Evolutionary conservation across 805 yeast species (phyloP).

Genomic region (Schwanniomyces polymorphus): DNA sequence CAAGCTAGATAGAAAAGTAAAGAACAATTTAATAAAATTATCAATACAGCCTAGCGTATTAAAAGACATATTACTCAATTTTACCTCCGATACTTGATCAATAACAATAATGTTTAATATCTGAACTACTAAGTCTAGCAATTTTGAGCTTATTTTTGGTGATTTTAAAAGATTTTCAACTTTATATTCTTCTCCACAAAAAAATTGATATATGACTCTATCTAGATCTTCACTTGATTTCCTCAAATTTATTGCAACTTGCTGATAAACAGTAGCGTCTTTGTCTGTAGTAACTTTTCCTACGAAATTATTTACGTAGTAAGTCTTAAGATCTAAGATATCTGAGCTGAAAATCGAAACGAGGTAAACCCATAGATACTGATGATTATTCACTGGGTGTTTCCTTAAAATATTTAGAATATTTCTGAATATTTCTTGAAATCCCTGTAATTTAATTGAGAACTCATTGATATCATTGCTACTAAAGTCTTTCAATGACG

Average conservation of each 20-base stretch:
- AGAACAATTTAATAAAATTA: neutral
- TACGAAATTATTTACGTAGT: conserved; percentile 3
- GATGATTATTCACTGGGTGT: conserved; percentile 11
- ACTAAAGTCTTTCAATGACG: neutral
- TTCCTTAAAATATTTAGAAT: conserved; percentile 9
- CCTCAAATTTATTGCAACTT: conserved; percentile 6
- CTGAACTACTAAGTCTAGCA: conserved; percentile 4
- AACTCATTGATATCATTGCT: conserved; percentile 8
- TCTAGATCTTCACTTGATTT: conserved; percentile 8
- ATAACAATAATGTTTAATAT: conserved; percentile 12
- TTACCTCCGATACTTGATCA: conserved; percentile 9
- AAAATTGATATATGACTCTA: conserved; percentile 1
- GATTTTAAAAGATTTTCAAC: conserved; percentile 3
- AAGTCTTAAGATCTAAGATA: conserved; percentile 6
- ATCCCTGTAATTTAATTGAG: conserved; percentile 11
- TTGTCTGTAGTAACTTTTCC: neutral
- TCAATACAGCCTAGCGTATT: neutral
- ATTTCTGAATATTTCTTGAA: conserved; percentile 18
- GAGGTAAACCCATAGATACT: conserved; percentile 18
- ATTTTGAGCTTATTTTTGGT: conserved; percentile 1
- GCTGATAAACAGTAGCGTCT: neutral
- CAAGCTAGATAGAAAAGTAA: neutral
- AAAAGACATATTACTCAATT: neutral
- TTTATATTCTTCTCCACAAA: neutral
- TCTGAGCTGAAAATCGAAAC: conserved; percentile 6